Base-by-base conservation (phyloP, 805 yeast species). In the Torulaspora maleeae region DNA sequence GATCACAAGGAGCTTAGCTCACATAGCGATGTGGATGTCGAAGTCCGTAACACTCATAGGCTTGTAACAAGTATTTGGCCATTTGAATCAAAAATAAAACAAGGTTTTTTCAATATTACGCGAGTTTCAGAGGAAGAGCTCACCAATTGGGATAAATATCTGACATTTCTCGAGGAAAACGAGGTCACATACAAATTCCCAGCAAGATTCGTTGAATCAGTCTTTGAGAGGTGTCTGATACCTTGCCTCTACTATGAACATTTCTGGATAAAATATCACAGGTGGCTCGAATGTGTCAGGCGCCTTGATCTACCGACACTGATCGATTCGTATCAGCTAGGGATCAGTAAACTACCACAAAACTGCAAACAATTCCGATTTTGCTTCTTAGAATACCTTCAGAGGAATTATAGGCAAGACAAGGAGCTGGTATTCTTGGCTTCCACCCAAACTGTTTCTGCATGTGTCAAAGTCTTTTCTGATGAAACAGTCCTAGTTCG, bases 181-280 rank as follows among this genome's bases (percentile, higher is more conserved):
- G 63, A 44, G 7, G 47, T 63, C 41, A 67, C 63, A 34, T 39
- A 52, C 3, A 40, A 55, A 3, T 55, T 63, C 7, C 47, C 60
- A 13, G 41, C 43, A 8, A 60, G 63, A 4, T 63, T 72, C 17
- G 68, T 77, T 1, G 61, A 64, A 6, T 66, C 74, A 6, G 57
- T 86, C 1, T 90, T 83, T 63, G 91, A 86, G 60, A 72, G 96
- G 45, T 78, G 87, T 13, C 66, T 91, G 9, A 68, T 86, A 1
- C 86, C 95, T 0, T 75, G 82, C 42, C 84, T 89, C 33, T 65
- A 66, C 16, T 69, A 74, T 38, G 79, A 78, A 27, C 69, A 68
- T 12, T 60, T 87, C 15, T 91, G 98, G 98, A 56, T 79, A 13
- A 74, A 74, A 44, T 90, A 84, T 59, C 47, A 78, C 6, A 65